These are phyloP conservation scores for Botrytis medusae DNA, from an alignment of 2,329 filamentous ascomycete genomes.

Conservation along the genomic window DNA sequence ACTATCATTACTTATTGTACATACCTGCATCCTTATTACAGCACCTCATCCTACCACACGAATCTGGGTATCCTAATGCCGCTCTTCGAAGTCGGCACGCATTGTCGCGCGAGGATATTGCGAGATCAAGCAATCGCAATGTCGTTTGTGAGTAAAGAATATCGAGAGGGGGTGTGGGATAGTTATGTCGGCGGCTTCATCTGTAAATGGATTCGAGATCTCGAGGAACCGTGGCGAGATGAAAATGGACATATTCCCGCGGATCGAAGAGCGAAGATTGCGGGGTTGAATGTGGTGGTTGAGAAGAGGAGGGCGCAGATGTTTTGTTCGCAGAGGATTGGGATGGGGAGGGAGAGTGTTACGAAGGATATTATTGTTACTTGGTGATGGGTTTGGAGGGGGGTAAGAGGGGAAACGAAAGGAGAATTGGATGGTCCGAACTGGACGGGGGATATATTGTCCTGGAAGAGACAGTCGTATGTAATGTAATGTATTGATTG, in stretches of 20 bases:
- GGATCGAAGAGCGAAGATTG: neutral
- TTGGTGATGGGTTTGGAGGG: neutral
- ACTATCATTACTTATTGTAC: slow-evolving; percentile 16
- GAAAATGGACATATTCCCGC: neutral
- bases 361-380: slow-evolving; percentile 2
- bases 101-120: slow-evolving; percentile 20
- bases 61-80: slow-evolving; percentile 26
- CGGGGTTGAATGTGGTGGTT: neutral
- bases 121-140: slow-evolving; percentile 24
- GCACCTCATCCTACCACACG: slow-evolving; percentile 20
- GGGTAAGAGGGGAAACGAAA: too few relatives aligned
- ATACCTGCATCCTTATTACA: slow-evolving; percentile 16
- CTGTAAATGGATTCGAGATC: slow-evolving; percentile 18
- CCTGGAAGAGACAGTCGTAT: neutral
- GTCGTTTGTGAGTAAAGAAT: slow-evolving; percentile 16
- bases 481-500: too few relatives aligned
- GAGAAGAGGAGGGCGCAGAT: slow-evolving; percentile 9
- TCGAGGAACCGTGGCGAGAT: slow-evolving; percentile 25
- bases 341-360: neutral
- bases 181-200: slow-evolving; percentile 13
- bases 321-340: slow-evolving; percentile 1
- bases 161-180: slow-evolving; percentile 28
- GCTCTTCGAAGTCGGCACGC: slow-evolving; percentile 22
- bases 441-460: neutral
- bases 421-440: neutral